phyloP scores from a whole-genome alignment of 2,329 filamentous ascomycete genomes.

The Chaetothyriales sp. region DNA sequence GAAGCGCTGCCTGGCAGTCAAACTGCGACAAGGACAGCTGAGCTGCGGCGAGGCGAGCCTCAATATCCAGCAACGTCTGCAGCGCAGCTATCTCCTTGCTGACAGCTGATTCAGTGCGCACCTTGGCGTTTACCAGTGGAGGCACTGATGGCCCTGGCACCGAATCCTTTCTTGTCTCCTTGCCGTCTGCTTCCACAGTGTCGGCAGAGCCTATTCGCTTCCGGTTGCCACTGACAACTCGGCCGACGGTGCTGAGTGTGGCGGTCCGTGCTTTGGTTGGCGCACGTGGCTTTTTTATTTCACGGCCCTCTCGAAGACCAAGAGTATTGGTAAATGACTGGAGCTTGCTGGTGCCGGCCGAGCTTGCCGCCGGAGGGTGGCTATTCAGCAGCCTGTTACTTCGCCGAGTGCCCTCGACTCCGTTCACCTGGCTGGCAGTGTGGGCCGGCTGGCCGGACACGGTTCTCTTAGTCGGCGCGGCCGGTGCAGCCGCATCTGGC shows the following conservation, averaged over 20 bases:
- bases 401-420: slow-evolving; percentile 42
- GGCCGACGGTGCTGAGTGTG: slow-evolving; percentile 57
- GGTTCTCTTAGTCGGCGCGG: slow-evolving; percentile 56
- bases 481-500: slow-evolving; percentile 9
- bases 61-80: slow-evolving; percentile 60
- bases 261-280: slow-evolving; percentile 53
- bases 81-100: slow-evolving; percentile 59
- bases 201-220: slow-evolving; percentile 49
- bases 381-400: slow-evolving; percentile 61
- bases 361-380: slow-evolving; percentile 39
- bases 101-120: slow-evolving; percentile 13
- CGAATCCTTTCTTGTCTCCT: slow-evolving; percentile 35
- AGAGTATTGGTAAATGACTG: slow-evolving; percentile 43
- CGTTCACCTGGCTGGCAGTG: slow-evolving; percentile 41
- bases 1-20: slow-evolving; percentile 60
- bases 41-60: slow-evolving; percentile 66
- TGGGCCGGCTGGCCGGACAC: slow-evolving; percentile 61
- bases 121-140: slow-evolving; percentile 20
- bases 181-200: slow-evolving; percentile 52
- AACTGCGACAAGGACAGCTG: slow-evolving; percentile 68
- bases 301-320: slow-evolving; percentile 48
- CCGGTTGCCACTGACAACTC: slow-evolving; percentile 79
- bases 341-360: slow-evolving; percentile 35
- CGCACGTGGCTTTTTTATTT: slow-evolving; percentile 71
- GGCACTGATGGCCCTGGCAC: slow-evolving; percentile 4